Percentiles rank a stretch among this genome's conserved stretches.
Conservation (phyloP, 257 asterid genomes). For the Euphrasia confusa region DNA sequence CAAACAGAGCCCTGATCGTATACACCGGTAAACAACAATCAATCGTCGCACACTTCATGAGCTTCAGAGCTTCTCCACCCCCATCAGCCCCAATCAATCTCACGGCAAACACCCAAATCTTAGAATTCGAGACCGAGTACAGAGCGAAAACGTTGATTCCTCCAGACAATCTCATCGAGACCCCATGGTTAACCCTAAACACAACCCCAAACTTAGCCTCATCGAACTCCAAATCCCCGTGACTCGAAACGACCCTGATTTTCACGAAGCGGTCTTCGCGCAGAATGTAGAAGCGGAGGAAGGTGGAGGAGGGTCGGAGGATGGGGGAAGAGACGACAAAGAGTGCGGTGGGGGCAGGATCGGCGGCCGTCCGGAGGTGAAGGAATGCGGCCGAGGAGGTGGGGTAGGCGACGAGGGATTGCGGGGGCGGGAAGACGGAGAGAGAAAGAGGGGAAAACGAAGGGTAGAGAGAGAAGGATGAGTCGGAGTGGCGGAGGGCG, state of each 20-base stretch:
- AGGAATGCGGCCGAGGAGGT: slow-evolving; percentile 49
- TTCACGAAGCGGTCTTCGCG: slow-evolving; percentile 33
- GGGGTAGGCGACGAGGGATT: slow-evolving; percentile 37
- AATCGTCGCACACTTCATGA: slow-evolving; percentile 75
- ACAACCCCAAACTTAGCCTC: slow-evolving; percentile 38
- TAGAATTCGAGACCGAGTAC: slow-evolving; percentile 59
- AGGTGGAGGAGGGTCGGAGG: slow-evolving; percentile 40
- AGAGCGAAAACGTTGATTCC: slow-evolving; percentile 55
- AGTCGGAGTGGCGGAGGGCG: slow-evolving; percentile 66
- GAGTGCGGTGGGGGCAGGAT: slow-evolving; percentile 30
- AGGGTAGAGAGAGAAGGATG: slow-evolving; percentile 67
- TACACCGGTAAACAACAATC: slow-evolving; percentile 63
- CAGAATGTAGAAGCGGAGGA: slow-evolving; percentile 53
- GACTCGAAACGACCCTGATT: slow-evolving; percentile 40
- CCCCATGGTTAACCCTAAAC: slow-evolving; percentile 65
- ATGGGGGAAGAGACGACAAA: slow-evolving; percentile 53
- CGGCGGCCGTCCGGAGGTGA: slow-evolving; percentile 32
- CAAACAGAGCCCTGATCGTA: slow-evolving; percentile 45
- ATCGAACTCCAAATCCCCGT: slow-evolving; percentile 55
- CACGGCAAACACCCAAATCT: slow-evolving; percentile 70
- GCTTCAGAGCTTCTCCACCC: slow-evolving; percentile 42
- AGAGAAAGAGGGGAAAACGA: slow-evolving; percentile 38
- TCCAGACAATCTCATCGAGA: slow-evolving; percentile 54
- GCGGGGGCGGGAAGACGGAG: slow-evolving; percentile 35
- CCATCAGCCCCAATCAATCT: slow-evolving; percentile 41